Conservation (phyloP, 1,284 basidiomycete species). For the Polyporus tsugae region DNA sequence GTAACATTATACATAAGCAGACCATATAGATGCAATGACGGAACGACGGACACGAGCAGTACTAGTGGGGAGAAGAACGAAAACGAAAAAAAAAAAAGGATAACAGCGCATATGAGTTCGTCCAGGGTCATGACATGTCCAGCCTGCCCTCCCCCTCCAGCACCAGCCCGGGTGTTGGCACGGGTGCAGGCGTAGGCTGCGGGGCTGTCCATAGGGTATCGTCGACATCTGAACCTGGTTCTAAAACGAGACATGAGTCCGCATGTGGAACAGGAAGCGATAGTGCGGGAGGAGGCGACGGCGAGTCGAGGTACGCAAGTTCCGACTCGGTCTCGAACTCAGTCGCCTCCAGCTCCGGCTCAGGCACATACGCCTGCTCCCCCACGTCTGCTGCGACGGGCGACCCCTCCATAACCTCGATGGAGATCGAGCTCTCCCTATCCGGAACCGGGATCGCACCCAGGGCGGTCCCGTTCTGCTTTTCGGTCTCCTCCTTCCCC, state of each 20-base stretch:
- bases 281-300: not conserved
- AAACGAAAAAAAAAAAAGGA: not conserved
- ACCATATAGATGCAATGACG: conserved; percentile 1
- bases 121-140: conserved; percentile 9
- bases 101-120: not conserved
- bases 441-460: not conserved
- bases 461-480: not conserved
- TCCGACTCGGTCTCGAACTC: conserved; percentile 7
- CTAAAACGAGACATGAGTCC: not conserved
- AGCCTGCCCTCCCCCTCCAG: not conserved
- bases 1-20: conserved; percentile 23
- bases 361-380: not conserved
- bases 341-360: not conserved
- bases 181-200: not conserved
- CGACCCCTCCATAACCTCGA: conserved; percentile 14
- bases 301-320: conserved; percentile 21
- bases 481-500: not conserved
- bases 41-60: not conserved
- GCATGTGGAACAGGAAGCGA: not conserved
- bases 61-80: not conserved
- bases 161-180: not conserved
- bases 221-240: not conserved
- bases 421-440: conserved; percentile 18
- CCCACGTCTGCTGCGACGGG: conserved; percentile 3
- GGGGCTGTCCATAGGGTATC: conserved; percentile 16